Conservation (phyloP, 768 basidiomycete species). For the Sarcomyxa edulis region DNA sequence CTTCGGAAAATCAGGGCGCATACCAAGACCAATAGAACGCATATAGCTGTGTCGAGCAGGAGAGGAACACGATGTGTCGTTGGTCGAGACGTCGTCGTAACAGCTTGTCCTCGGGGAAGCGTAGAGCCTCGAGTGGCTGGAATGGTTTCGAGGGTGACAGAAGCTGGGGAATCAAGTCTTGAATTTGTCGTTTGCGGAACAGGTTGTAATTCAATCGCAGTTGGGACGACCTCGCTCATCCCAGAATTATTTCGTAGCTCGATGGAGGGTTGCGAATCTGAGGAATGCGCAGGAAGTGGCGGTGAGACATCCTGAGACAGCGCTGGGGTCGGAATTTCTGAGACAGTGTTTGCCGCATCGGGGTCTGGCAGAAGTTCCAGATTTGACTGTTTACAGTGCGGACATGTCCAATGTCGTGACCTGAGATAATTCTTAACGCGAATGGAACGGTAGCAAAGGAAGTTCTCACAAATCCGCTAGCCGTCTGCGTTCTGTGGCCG, state of each 20-base stretch:
- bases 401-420: slow-evolving; percentile 78
- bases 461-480: slow-evolving; percentile 63
- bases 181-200: no score
- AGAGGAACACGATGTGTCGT: slow-evolving; percentile 45
- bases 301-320: no score
- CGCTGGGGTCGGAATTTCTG: no score
- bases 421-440: slow-evolving; percentile 30
- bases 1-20: slow-evolving; percentile 66
- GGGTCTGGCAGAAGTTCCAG: slow-evolving; percentile 70
- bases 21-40: slow-evolving; percentile 62
- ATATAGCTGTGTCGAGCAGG: slow-evolving; percentile 69
- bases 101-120: no score
- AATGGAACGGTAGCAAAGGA: slow-evolving; percentile 5
- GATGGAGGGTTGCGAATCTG: background rate
- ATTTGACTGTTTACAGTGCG: slow-evolving; percentile 66
- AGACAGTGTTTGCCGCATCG: slow-evolving; percentile 15
- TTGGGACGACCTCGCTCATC: no score
- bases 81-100: slow-evolving; percentile 3
- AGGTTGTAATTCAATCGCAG: no score
- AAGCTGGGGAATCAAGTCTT: no score
- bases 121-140: no score
- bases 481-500: slow-evolving; percentile 67
- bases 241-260: no score
- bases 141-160: no score
- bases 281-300: no score